phyloP scores from a whole-genome alignment of 2,329 filamentous ascomycete species.

The Capronia americana region DNA sequence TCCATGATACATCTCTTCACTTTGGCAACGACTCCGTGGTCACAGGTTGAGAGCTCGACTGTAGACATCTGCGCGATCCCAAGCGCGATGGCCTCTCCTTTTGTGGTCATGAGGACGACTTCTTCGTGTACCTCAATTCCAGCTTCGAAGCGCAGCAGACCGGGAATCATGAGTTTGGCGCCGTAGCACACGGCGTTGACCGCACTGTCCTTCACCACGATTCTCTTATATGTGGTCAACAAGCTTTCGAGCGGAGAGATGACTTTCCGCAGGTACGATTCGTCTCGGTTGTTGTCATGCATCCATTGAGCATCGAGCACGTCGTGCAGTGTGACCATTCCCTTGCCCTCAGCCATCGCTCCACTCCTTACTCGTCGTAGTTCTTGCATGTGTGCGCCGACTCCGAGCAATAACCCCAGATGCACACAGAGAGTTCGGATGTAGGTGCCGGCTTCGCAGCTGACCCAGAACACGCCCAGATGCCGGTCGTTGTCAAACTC shows the following conservation, averaged over 20 bases:
- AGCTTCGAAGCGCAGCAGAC: constrained; percentile 88
- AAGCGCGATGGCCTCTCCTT: constrained; percentile 96
- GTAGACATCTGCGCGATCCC: constrained; percentile 98
- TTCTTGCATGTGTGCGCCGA: constrained; percentile 98
- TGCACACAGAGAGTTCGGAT: constrained; percentile 98
- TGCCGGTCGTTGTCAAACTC: constrained; percentile 99
- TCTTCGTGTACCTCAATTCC: constrained; percentile 95
- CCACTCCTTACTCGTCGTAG: constrained; percentile 90
- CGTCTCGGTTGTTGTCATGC: constrained; percentile 93
- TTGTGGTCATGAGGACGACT: constrained; percentile 97
- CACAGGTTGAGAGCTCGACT: constrained; percentile 93
- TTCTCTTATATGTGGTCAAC: constrained; percentile 89
- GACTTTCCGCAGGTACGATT: constrained; percentile 87
- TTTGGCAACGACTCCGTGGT: constrained; percentile 97
- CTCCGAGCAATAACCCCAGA: constrained; percentile 76
- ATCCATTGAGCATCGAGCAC: constrained; percentile 96
- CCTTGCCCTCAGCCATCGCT: constrained; percentile 90
- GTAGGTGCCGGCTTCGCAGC: constrained; percentile 97
- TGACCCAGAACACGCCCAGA: constrained; percentile 98
- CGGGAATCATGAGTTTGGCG: constrained; percentile 98
- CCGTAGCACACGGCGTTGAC: constrained; percentile 99
- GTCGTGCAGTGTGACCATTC: constrained; percentile 91
- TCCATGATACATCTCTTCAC: constrained; percentile 99
- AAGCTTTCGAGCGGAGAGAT: constrained; percentile 93
- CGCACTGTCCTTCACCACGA: constrained; percentile 95